phyloP scores from a whole-genome alignment of 2,329 filamentous ascomycete species.

The Neonectria sp. region DNA sequence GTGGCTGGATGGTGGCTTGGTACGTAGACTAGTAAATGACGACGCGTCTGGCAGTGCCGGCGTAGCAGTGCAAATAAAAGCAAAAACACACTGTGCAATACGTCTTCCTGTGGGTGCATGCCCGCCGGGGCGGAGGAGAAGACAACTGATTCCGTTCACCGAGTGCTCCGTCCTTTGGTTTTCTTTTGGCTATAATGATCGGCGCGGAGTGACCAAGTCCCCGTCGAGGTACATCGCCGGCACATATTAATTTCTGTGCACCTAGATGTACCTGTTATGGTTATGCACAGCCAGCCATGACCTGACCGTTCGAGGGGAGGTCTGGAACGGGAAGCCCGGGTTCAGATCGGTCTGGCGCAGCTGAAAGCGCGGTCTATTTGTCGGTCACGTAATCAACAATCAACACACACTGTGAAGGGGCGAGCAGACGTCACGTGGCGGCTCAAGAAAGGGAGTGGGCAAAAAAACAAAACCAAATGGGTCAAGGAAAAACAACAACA shows the following conservation, averaged over 20 bases:
- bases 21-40: constrained; percentile 19
- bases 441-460: neutral
- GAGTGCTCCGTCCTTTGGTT: neutral
- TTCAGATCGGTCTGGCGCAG: constrained; percentile 2
- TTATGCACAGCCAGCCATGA: neutral
- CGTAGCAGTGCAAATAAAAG: neutral
- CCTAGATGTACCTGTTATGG: neutral
- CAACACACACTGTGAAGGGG: constrained; percentile 9
- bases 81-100: neutral
- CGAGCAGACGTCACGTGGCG: constrained; percentile 23
- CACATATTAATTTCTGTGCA: neutral
- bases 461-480: constrained; percentile 15
- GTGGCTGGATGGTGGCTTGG: constrained; percentile 34
- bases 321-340: constrained; percentile 32
- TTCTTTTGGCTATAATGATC: neutral
- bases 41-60: constrained; percentile 13
- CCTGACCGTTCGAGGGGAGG: constrained; percentile 10
- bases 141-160: neutral
- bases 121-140: neutral
- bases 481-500: constrained; percentile 14
- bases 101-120: too few relatives aligned
- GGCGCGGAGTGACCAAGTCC: neutral
- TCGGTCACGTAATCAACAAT: constrained; percentile 27
- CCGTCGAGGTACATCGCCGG: neutral
- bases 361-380: neutral